Evolutionary conservation across 768 basidiomycete genomes (phyloP).

Genomic region (Strobilomyces dryophilus): DNA sequence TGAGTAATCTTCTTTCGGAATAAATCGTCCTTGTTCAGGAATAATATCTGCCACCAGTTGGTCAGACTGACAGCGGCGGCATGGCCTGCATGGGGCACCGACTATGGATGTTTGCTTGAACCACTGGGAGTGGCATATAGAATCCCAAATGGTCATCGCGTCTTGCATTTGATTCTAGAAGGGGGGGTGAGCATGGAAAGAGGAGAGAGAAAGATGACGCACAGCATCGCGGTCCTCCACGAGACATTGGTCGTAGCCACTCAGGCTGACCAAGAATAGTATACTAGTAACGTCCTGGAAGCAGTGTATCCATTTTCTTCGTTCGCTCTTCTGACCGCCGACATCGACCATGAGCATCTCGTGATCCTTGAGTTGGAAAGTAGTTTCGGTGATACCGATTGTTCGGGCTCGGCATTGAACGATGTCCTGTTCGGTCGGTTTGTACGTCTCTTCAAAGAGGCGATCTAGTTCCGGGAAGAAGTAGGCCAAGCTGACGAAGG

Average conservation of each 20-base stretch:
- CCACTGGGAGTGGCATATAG: conserved; percentile 97
- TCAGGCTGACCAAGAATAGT: conserved; percentile 84
- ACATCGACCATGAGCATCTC: conserved; percentile 94
- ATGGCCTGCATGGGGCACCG: conserved; percentile 24
- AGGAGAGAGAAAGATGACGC: conserved; percentile 28
- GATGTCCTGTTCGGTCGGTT: conserved; percentile 83
- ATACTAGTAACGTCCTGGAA: conserved; percentile 95
- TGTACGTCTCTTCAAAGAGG: conserved; percentile 68
- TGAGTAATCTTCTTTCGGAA: conserved; percentile 77
- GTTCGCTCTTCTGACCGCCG: conserved; percentile 89
- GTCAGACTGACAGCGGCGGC: not conserved
- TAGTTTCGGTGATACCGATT: conserved; percentile 87
- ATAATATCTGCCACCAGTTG: conserved; percentile 62
- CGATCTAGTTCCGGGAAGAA: conserved; percentile 80
- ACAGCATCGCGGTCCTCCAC: conserved; percentile 91
- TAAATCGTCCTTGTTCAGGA: conserved; percentile 95
- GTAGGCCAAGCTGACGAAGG: conserved; percentile 51
- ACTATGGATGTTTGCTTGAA: conserved; percentile 93
- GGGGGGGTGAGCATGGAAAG: not conserved
- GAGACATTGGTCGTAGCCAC: conserved; percentile 91
- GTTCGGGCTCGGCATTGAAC: conserved; percentile 83
- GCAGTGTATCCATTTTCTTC: conserved; percentile 92
- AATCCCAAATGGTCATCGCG: conserved; percentile 98
- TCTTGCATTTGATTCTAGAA: conserved; percentile 96
- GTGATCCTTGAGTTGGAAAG: conserved; percentile 72